phyloP scores from a whole-genome alignment of 1,284 basidiomycete species.

The Apiotrichum sp. region DNA sequence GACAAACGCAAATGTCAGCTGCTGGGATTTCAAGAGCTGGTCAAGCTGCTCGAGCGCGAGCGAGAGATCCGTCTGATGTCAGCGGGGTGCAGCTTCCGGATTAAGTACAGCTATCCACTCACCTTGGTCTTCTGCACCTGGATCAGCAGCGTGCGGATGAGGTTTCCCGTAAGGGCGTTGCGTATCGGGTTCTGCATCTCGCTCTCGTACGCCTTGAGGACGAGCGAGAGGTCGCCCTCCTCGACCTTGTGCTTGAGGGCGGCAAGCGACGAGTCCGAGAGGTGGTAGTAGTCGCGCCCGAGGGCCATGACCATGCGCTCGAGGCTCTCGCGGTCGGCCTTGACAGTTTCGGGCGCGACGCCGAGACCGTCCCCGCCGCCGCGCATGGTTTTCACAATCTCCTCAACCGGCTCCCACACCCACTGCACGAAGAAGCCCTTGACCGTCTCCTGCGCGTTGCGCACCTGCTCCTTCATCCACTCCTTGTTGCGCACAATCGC shows the following conservation, averaged over 20 bases:
- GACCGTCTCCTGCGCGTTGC: slow-evolving; percentile 64
- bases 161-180: slow-evolving; percentile 71
- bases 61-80: slow-evolving; percentile 75
- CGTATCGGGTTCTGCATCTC: slow-evolving; percentile 80
- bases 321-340: slow-evolving; percentile 60
- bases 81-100: background rate
- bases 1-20: slow-evolving; percentile 94
- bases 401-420: slow-evolving; percentile 79
- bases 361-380: slow-evolving; percentile 52
- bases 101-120: slow-evolving; percentile 10
- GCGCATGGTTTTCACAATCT: slow-evolving; percentile 70
- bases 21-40: slow-evolving; percentile 86
- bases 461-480: slow-evolving; percentile 52
- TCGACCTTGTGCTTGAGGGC: slow-evolving; percentile 62
- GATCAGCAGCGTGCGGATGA: slow-evolving; percentile 80
- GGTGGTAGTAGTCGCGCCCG: slow-evolving; percentile 63
- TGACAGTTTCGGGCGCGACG: slow-evolving; percentile 43
- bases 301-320: slow-evolving; percentile 88
- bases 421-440: slow-evolving; percentile 74
- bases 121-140: slow-evolving; percentile 97
- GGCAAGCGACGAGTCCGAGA: slow-evolving; percentile 57
- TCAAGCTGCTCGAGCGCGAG: slow-evolving; percentile 75
- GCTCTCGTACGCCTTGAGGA: slow-evolving; percentile 83
- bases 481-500: slow-evolving; percentile 36
- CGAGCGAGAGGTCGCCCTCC: slow-evolving; percentile 78